Conservation (phyloP, 1,284 basidiomycete genomes). For the Puccinia hordei region DNA sequence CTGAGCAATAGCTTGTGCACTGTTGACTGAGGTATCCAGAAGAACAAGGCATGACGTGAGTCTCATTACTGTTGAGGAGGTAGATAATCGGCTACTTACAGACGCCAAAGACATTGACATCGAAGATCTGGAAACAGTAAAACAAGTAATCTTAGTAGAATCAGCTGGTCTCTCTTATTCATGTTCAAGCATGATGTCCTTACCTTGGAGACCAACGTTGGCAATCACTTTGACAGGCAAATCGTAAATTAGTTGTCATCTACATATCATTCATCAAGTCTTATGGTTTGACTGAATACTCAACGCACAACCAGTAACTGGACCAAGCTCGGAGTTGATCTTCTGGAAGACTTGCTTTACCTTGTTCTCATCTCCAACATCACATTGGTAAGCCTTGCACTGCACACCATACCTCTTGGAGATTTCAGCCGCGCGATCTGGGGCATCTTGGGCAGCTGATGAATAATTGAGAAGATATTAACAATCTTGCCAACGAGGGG, state of each 20-base stretch:
- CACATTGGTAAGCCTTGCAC: slow-evolving; percentile 60
- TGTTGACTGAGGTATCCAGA: slow-evolving; percentile 54
- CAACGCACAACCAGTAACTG: slow-evolving; percentile 34
- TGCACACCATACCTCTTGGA: slow-evolving; percentile 58
- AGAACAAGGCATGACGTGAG: neutral
- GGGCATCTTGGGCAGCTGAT: slow-evolving; percentile 39
- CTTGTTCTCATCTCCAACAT: slow-evolving; percentile 57
- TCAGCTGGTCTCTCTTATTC: neutral
- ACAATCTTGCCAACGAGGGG: neutral
- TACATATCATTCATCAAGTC: neutral
- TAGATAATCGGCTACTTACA: slow-evolving; percentile 52
- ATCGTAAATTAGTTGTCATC: neutral
- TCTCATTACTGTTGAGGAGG: neutral
- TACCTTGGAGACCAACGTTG: slow-evolving; percentile 44
- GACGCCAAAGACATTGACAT: slow-evolving; percentile 59
- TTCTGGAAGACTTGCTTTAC: slow-evolving; percentile 55
- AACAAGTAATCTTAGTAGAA: neutral
- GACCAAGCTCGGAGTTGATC: slow-evolving; percentile 38
- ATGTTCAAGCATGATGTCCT: slow-evolving; percentile 54
- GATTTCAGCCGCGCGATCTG: slow-evolving; percentile 51
- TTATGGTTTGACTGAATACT: neutral
- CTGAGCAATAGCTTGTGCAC: slow-evolving; percentile 58
- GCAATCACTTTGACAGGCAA: slow-evolving; percentile 54
- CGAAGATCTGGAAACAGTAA: slow-evolving; percentile 57
- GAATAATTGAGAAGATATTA: neutral